Base-by-base conservation (phyloP, 805 yeast genomes). In the Zygosaccharomyces siamensis region DNA sequence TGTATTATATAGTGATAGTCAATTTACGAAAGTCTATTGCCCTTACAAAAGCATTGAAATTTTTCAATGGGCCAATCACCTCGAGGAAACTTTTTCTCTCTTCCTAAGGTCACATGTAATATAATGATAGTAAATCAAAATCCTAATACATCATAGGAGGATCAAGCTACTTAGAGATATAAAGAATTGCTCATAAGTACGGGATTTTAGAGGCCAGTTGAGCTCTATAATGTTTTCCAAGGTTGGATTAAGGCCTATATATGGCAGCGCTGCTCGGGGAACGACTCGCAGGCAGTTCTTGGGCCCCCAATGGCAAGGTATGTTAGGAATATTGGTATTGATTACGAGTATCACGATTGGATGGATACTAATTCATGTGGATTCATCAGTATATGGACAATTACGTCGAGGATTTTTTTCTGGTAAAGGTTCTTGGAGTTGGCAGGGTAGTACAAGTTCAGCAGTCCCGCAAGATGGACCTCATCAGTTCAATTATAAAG, bases 401-500 rank as follows among this genome's bases (percentile, higher is more conserved):
- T 20, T 41, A 14, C 36, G 44, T 8, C 44, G 44, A 32, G 42
- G 41, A 14, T 59, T 60, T 39, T 55, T 56, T 37, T 49, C 57
- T 18, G 57, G 58, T 5, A 46, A 32, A 16, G 44, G 51, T 16
- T 30, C 33, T n/a, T 27, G 38, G 31, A 23, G 49, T 32, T 27
- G 47, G 37, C 24, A 40, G 16, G 32, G 43, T 12, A 48, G 51
- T n/a, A 39, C 39, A 12, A 37, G 43, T 8, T 16, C 41, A n/a
- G 8, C 18, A 12, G 47, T 38, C 3, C 30, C 32, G 3, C 48
- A 39, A 23, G 42, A 32, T 23, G 48, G 42, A 11, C 37, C 51
- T 2, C 31, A 37, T 14, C 48, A 37, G 35, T 51, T 51, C 28
- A 51, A 50, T 30, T 83, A 78, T 61, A 72, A 78, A 30, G 71